These are phyloP conservation scores for Pythium pyrilobum DNA, from an alignment of 352 stramenopile species.

Conservation along the genomic window DNA sequence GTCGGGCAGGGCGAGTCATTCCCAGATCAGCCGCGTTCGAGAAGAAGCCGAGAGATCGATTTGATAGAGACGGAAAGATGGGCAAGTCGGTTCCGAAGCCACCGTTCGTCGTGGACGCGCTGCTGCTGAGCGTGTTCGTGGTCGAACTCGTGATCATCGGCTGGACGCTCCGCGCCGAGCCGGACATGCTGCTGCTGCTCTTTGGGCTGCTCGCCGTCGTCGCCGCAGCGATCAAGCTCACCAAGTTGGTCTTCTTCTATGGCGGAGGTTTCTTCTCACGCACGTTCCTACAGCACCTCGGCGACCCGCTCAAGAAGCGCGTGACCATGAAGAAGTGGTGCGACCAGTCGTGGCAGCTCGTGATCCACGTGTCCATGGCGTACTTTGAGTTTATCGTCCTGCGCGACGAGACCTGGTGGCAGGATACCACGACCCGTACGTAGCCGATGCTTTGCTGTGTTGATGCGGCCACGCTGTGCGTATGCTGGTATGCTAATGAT, in stretches of 20 bases:
- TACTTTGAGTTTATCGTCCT: slow-evolving; percentile 82
- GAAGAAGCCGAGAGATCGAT: slow-evolving; percentile 15
- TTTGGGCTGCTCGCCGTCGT: slow-evolving; percentile 57
- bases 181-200: slow-evolving; percentile 69
- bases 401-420: slow-evolving; percentile 77
- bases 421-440: slow-evolving; percentile 79
- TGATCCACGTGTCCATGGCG: slow-evolving; percentile 79
- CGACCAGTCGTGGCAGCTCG: slow-evolving; percentile 86
- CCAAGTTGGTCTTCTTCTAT: slow-evolving; percentile 58
- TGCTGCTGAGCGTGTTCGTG: slow-evolving; percentile 56
- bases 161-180: slow-evolving; percentile 58
- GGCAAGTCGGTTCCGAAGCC: slow-evolving; percentile 62
- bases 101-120: slow-evolving; percentile 51
- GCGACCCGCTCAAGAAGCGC: slow-evolving; percentile 74
- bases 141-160: slow-evolving; percentile 56
- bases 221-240: slow-evolving; percentile 63
- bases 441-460: not conserved
- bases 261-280: slow-evolving; percentile 68
- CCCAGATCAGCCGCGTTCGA: not conserved
- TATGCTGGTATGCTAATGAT: not conserved
- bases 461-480: no score
- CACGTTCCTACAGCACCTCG: slow-evolving; percentile 72
- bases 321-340: slow-evolving; percentile 88
- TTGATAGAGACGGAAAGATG: slow-evolving; percentile 42
- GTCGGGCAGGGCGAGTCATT: slow-evolving; percentile 1